Evolutionary conservation across 2,329 filamentous ascomycete genomes (phyloP).

Genomic region (Xylariaceae sp.): DNA sequence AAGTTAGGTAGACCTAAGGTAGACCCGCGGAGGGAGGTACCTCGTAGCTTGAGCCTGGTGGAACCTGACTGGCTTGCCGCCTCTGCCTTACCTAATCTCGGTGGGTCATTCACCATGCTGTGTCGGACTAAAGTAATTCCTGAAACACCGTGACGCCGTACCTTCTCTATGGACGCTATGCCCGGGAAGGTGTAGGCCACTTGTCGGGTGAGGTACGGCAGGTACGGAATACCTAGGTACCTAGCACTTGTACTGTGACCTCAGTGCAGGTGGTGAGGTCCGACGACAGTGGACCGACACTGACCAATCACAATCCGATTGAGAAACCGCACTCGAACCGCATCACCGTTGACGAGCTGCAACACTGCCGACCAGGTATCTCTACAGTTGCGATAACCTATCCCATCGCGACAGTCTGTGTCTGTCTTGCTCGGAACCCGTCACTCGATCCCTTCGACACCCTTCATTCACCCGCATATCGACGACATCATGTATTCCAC

Average conservation of each 20-base stretch:
- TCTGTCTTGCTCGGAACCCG: neutral
- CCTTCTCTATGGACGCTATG: no score
- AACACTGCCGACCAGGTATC: neutral
- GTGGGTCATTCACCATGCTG: neutral
- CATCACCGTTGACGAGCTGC: slow-evolving; percentile 1
- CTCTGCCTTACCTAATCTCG: neutral
- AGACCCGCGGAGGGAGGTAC: neutral
- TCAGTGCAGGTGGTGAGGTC: neutral
- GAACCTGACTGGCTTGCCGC: neutral
- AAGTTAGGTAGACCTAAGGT: neutral
- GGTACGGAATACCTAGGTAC: no score
- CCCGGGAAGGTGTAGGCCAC: no score
- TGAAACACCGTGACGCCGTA: neutral
- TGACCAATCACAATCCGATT: slow-evolving; percentile 13
- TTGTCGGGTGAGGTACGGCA: no score
- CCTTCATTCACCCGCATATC: slow-evolving; percentile 8
- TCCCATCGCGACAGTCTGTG: slow-evolving; percentile 1
- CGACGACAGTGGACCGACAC: no score
- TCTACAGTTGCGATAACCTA: slow-evolving; percentile 1
- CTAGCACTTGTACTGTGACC: neutral
- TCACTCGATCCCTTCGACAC: slow-evolving; percentile 2
- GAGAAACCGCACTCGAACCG: neutral
- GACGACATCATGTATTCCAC: slow-evolving; percentile 33
- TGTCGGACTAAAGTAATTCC: slow-evolving; percentile 17
- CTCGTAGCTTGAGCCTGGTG: neutral